Evolutionary conservation across 176 grass and related monocot species (phyloP).

Genomic region (Cenchrus americanus): DNA sequence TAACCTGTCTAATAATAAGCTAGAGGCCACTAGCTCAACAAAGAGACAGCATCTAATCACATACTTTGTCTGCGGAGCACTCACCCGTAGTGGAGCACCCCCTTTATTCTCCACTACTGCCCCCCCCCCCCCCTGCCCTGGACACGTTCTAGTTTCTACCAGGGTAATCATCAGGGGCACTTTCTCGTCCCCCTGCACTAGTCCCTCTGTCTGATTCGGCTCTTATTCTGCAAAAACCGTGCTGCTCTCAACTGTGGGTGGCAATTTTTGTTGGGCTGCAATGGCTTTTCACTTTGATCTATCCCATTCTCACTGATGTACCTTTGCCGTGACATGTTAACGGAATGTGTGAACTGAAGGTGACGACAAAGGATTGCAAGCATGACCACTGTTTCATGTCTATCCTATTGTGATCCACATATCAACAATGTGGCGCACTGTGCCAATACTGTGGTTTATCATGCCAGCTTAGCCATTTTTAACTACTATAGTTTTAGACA

Average conservation of each 20-base stretch:
- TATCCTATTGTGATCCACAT: not conserved
- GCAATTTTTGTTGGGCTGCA: slow-evolving; percentile 14
- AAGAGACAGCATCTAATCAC: slow-evolving; percentile 36
- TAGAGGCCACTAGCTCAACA: slow-evolving; percentile 19
- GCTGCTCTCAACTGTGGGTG: not conserved
- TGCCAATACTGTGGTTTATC: not conserved
- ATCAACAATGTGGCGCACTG: not conserved
- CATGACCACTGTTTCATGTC: slow-evolving; percentile 8
- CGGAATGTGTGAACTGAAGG: slow-evolving; percentile 28
- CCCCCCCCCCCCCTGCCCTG: not conserved
- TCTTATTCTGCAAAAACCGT: not conserved
- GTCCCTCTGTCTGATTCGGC: slow-evolving; percentile 13
- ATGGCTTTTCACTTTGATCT: not conserved
- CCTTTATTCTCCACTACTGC: slow-evolving; percentile 60
- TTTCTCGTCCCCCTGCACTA: slow-evolving; percentile 21
- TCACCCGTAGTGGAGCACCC: slow-evolving; percentile 34
- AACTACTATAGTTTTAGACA: not conserved
- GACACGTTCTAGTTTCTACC: slow-evolving; percentile 32
- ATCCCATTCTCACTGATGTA: not conserved
- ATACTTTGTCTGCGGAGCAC: slow-evolving; percentile 21
- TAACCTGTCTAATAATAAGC: slow-evolving; percentile 28
- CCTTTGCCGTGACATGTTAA: slow-evolving; percentile 30
- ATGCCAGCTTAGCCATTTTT: not conserved
- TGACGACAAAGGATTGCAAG: slow-evolving; percentile 9
- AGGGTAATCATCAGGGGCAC: slow-evolving; percentile 34